These are phyloP conservation scores for Sodiomyces alkalinus DNA, from an alignment of 2,329 filamentous ascomycete species.

Conservation along the genomic window DNA sequence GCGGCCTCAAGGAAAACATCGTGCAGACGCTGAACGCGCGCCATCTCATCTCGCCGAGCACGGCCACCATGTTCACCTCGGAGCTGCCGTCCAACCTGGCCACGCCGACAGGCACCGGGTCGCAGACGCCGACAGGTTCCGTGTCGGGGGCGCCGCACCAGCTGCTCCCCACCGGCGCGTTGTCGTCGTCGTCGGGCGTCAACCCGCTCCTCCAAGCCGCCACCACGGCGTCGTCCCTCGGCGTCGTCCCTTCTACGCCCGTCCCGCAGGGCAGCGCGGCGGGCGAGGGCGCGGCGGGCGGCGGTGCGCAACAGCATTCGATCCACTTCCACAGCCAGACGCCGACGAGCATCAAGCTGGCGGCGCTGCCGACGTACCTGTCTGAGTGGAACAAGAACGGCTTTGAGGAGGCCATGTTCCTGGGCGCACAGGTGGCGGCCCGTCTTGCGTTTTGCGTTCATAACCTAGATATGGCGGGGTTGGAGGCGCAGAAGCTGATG, in stretches of 20 bases:
- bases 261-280: conserved; percentile 22
- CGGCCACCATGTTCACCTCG: conserved; percentile 91
- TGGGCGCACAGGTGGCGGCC: conserved; percentile 76
- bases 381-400: conserved; percentile 76
- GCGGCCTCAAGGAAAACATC: conserved; percentile 80
- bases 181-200: conserved; percentile 40
- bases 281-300: conserved; percentile 24
- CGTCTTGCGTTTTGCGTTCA: conserved; percentile 43
- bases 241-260: conserved; percentile 22
- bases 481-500: conserved; percentile 39
- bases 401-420: conserved; percentile 70
- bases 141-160: conserved; percentile 40
- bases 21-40: conserved; percentile 64
- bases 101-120: conserved; percentile 77
- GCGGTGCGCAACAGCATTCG: conserved; percentile 15
- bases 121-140: conserved; percentile 68
- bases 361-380: conserved; percentile 70
- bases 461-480: conserved; percentile 35
- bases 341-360: conserved; percentile 69
- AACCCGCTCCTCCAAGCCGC: conserved; percentile 89
- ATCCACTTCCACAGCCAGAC: conserved; percentile 52
- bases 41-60: conserved; percentile 81
- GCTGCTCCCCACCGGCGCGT: conserved; percentile 23
- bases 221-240: conserved; percentile 52
- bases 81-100: conserved; percentile 89